These are phyloP conservation scores for Knoxia roxburghii DNA, from an alignment of 257 asterid genomes.

Conservation along the genomic window DNA sequence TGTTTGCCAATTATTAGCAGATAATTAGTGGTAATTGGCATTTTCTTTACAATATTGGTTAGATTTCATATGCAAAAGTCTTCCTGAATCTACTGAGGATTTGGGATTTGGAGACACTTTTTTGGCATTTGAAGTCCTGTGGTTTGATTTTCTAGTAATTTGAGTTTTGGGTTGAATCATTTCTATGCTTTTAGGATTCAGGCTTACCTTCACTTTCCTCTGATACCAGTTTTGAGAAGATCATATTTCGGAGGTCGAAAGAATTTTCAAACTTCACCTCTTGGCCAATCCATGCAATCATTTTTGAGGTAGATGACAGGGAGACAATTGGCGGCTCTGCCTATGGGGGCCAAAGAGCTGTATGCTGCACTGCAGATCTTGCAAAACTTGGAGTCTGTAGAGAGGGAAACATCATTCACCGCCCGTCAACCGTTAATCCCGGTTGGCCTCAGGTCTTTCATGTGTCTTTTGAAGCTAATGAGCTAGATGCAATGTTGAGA, in stretches of 20 bases:
- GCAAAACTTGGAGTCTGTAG: constrained; percentile 92
- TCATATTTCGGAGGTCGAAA: constrained; percentile 62
- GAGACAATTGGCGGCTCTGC: constrained; percentile 91
- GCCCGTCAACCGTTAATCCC: constrained; percentile 65
- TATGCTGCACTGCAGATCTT: constrained; percentile 87
- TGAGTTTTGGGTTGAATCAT: constrained; percentile 2
- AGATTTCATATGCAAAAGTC: neutral
- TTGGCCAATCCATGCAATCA: constrained; percentile 54
- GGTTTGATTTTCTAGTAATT: neutral
- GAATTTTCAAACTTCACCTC: constrained; percentile 75
- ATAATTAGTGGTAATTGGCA: neutral
- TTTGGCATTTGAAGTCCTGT: neutral
- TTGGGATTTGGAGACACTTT: neutral
- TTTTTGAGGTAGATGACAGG: constrained; percentile 91
- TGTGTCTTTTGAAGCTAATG: constrained; percentile 54
- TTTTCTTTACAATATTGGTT: neutral
- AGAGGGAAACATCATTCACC: constrained; percentile 72
- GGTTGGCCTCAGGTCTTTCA: constrained; percentile 92
- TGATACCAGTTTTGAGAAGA: constrained; percentile 66
- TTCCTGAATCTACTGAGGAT: neutral
- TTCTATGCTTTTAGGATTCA: neutral
- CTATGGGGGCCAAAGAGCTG: constrained; percentile 94
- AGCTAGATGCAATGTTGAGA: constrained; percentile 42
- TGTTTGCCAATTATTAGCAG: neutral
- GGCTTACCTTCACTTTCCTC: constrained; percentile 26